Evolutionary conservation across 805 yeast species (phyloP).

Genomic region (Myxozyma kluyveri): DNA sequence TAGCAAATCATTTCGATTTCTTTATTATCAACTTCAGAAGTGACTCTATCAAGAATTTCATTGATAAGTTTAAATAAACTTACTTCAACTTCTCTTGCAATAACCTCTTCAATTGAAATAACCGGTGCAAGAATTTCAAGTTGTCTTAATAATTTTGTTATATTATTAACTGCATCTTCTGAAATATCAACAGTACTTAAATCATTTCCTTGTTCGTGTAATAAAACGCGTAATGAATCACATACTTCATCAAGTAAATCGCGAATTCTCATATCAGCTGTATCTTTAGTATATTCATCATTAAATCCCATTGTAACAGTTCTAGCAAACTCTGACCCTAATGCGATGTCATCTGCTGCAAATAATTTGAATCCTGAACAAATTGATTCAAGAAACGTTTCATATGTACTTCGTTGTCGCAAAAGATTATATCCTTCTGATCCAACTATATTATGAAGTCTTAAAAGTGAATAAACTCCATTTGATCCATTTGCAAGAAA

Average conservation of each 20-base stretch:
- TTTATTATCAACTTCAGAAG: no score
- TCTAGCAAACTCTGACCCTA: slow-evolving; percentile 16
- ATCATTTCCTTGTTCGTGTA: no score
- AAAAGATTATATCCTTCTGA: slow-evolving; percentile 25
- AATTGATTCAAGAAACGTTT: slow-evolving; percentile 32
- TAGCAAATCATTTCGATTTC: no score
- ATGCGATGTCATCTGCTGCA: not conserved
- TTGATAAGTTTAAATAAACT: no score
- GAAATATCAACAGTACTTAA: no score
- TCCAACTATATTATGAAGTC: slow-evolving; percentile 31
- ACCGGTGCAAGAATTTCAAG: no score
- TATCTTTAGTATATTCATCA: slow-evolving; percentile 14
- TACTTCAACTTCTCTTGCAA: no score
- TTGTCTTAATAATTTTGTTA: no score
- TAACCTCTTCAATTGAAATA: no score
- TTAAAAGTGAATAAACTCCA: slow-evolving; percentile 29
- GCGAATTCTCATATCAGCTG: slow-evolving; percentile 9
- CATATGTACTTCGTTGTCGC: slow-evolving; percentile 28
- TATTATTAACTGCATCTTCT: no score
- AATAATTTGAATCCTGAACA: slow-evolving; percentile 11
- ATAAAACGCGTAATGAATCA: not conserved
- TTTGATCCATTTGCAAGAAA: slow-evolving; percentile 29
- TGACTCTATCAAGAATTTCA: no score
- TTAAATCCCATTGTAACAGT: slow-evolving; percentile 14
- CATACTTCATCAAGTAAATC: slow-evolving; percentile 20